Percentiles rank a stretch among this genome's conserved stretches.
These are phyloP conservation scores for Phytophthora brassicae DNA, from an alignment of 352 stramenopile species.

Conservation along the genomic window DNA sequence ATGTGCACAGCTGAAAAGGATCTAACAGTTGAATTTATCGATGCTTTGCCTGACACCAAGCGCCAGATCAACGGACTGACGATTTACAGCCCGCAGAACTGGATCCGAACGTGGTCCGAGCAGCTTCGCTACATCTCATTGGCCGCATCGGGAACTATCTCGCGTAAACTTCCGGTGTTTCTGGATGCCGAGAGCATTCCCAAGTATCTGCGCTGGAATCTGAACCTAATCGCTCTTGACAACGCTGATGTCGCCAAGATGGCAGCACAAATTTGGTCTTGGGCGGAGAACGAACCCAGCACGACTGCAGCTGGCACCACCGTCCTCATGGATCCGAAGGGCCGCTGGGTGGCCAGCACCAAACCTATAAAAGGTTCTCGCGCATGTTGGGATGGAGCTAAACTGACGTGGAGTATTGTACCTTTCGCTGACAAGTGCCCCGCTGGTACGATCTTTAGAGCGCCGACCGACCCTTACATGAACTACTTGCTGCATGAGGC, in stretches of 20 bases:
- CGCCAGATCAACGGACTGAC: constrained; percentile 43
- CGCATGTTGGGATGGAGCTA: constrained; percentile 41
- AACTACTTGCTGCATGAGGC: constrained; percentile 50
- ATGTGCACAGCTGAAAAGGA: constrained; percentile 44
- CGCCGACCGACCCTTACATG: constrained; percentile 48
- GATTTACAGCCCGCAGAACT: constrained; percentile 53
- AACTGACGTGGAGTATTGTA: constrained; percentile 47
- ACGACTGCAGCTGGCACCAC: constrained; percentile 24
- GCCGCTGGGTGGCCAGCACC: constrained; percentile 43
- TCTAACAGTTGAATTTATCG: constrained; percentile 42
- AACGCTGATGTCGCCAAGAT: constrained; percentile 56
- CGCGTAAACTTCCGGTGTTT: constrained; percentile 30
- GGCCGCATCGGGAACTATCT: constrained; percentile 26
- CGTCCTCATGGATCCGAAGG: constrained; percentile 38
- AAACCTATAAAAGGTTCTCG: constrained; percentile 26
- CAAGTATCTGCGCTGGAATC: constrained; percentile 58
- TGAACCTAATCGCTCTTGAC: constrained; percentile 59
- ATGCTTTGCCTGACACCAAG: constrained; percentile 36
- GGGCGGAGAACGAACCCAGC: constrained; percentile 49
- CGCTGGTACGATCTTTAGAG: constrained; percentile 31
- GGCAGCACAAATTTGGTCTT: constrained; percentile 56
- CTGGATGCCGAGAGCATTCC: constrained; percentile 42
- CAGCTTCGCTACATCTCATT: constrained; percentile 58
- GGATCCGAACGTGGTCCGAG: constrained; percentile 51
- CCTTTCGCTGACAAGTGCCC: constrained; percentile 30